phyloP scores from a whole-genome alignment of 345 rosid species.

The Hibiscus trionum region DNA sequence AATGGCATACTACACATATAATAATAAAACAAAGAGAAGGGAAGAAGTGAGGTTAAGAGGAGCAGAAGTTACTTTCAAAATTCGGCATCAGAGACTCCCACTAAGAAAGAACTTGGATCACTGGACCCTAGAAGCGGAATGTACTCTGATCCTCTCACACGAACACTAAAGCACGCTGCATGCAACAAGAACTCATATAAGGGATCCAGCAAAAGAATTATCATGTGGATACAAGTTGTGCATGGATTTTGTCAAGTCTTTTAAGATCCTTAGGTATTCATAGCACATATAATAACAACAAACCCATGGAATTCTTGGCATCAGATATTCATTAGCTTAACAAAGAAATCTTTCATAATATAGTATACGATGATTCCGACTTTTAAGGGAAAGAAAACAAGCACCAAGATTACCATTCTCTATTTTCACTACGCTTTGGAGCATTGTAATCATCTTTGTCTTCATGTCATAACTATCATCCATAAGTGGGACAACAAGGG shows the following conservation, averaged over 20 bases:
- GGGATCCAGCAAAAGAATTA: constrained; percentile 4
- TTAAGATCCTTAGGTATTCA: not conserved
- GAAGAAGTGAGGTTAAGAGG: not conserved
- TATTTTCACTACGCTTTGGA: constrained; percentile 82
- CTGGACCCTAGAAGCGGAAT: constrained; percentile 51
- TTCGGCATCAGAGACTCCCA: constrained; percentile 47
- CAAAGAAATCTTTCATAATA: not conserved
- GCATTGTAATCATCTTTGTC: constrained; percentile 83
- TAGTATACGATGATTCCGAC: not conserved
- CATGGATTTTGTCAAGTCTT: not conserved
- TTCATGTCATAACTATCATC: constrained; percentile 83
- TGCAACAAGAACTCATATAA: constrained; percentile 10
- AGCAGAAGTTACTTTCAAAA: constrained; percentile 28
- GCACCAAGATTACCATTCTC: constrained; percentile 56
- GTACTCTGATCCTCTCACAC: constrained; percentile 82
- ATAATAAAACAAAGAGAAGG: not conserved
- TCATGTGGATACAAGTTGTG: not conserved
- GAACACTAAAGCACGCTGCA: constrained; percentile 84
- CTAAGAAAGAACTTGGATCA: constrained; percentile 40
- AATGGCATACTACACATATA: not conserved
- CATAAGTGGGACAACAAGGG: constrained; percentile 73
- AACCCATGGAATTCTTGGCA: not conserved
- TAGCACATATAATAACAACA: not conserved
- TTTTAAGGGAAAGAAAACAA: not conserved
- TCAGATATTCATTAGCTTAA: not conserved